Evolutionary conservation across 164 flowering plant genomes (phyloP).

Genomic region (Tinospora cordifolia): DNA sequence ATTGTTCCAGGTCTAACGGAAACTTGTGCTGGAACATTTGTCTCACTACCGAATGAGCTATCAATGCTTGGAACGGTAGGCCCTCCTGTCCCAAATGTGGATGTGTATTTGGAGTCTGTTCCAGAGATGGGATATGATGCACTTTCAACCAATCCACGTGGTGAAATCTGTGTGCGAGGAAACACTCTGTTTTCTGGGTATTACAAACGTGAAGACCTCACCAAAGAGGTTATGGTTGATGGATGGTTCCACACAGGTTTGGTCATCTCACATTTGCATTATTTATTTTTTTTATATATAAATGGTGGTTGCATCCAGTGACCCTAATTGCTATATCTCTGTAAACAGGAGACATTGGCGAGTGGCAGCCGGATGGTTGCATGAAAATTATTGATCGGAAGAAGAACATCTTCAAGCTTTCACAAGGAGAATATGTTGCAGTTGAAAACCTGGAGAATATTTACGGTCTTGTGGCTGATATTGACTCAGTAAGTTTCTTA

Average conservation of each 20-base stretch:
- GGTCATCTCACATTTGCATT: constrained; percentile 4
- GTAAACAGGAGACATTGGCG: constrained; percentile 80
- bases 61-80: constrained; percentile 94
- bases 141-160: constrained; percentile 67
- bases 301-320: neutral
- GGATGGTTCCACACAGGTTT: constrained; percentile 99
- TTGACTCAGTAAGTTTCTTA: constrained; percentile 59
- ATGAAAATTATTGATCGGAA: constrained; percentile 94
- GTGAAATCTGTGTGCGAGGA: constrained; percentile 85
- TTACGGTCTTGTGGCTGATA: constrained; percentile 48
- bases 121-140: constrained; percentile 99
- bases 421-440: constrained; percentile 98
- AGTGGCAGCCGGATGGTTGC: constrained; percentile 93
- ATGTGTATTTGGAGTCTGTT: constrained; percentile 84
- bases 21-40: constrained; percentile 94
- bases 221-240: constrained; percentile 73
- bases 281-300: neutral
- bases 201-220: constrained; percentile 87
- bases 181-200: constrained; percentile 80
- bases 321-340: constrained; percentile 3
- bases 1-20: constrained; percentile 73
- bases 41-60: constrained; percentile 64
- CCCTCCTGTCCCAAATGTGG: constrained; percentile 88
- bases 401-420: constrained; percentile 96
- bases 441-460: constrained; percentile 93